phyloP scores from a whole-genome alignment of 441 rosid genomes.

The Arabidopsis hybrid region DNA sequence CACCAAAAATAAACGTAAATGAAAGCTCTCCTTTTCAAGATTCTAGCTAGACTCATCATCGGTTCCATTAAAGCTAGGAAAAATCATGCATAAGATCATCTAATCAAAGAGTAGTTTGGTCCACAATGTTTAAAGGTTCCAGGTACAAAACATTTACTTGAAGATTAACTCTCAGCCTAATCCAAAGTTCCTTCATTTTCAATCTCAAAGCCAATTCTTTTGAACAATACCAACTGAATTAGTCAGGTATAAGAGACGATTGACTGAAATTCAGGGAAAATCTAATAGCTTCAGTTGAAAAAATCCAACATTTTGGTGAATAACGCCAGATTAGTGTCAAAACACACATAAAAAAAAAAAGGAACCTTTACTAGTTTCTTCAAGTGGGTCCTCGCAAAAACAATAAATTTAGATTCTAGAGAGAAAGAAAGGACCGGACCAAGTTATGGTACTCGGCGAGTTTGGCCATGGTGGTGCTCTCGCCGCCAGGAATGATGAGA shows the following conservation, averaged over 20 bases:
- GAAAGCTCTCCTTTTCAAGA: not conserved
- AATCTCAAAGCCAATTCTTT: slow-evolving; percentile 20
- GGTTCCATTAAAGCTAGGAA: too few species aligned
- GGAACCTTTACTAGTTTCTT: slow-evolving; percentile 17
- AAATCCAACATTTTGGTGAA: not conserved
- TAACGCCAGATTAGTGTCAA: slow-evolving; percentile 12
- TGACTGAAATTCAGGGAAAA: not conserved
- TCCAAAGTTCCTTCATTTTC: slow-evolving; percentile 12
- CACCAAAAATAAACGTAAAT: slow-evolving; percentile 5
- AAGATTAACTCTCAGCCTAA: slow-evolving; percentile 4
- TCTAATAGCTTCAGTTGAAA: not conserved
- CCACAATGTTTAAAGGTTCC: not conserved
- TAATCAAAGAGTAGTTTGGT: slow-evolving; percentile 8
- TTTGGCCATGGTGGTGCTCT: slow-evolving; percentile 99
- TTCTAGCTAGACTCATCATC: not conserved
- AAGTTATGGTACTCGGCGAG: slow-evolving; percentile 89
- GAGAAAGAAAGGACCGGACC: slow-evolving; percentile 48
- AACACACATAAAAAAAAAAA: slow-evolving; percentile 21
- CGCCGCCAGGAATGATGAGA: slow-evolving; percentile 96
- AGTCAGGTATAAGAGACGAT: not conserved
- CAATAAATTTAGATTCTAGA: slow-evolving; percentile 1
- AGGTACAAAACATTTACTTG: not conserved
- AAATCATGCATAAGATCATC: not conserved
- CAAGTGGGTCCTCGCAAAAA: slow-evolving; percentile 26
- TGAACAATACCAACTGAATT: slow-evolving; percentile 1